A percentile compares a stretch with the other conserved stretches of the same genome.
These are phyloP conservation scores for Candida michaelii DNA, from an alignment of 805 yeast species.

Conservation along the genomic window DNA sequence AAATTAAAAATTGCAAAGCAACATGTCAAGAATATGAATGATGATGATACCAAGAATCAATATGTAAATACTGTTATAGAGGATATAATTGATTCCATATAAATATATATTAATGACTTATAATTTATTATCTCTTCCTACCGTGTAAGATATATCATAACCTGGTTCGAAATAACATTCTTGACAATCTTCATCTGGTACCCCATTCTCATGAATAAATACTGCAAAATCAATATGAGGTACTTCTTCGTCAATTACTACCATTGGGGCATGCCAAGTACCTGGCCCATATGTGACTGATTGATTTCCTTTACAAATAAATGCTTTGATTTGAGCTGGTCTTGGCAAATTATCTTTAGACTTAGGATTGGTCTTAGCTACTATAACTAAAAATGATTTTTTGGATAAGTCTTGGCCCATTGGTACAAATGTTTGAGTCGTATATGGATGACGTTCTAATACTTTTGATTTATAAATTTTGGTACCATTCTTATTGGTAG, in stretches of 20 bases:
- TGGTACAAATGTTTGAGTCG: conserved; percentile 90
- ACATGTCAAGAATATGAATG: conserved; percentile 13
- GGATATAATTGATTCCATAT: conserved; percentile 41
- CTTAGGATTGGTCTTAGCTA: conserved; percentile 53
- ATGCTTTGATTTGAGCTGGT: conserved; percentile 59
- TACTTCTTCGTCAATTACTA: conserved; percentile 63
- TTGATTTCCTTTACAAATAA: conserved; percentile 76
- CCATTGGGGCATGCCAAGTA: conserved; percentile 97
- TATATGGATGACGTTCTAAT: conserved; percentile 84
- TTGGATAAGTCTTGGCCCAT: conserved; percentile 61
- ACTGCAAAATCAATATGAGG: conserved; percentile 74
- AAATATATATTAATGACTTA: conserved; percentile 11
- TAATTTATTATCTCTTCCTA: conserved; percentile 15
- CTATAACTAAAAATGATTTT: conserved; percentile 73
- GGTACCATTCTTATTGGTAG: conserved; percentile 12
- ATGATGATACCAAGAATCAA: conserved; percentile 24
- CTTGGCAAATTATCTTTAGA: conserved; percentile 55
- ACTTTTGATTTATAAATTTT: conserved; percentile 57
- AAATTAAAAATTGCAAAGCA: conserved; percentile 38
- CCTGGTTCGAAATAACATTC: conserved; percentile 74
- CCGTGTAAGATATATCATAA: conserved; percentile 31
- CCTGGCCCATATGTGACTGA: conserved; percentile 86
- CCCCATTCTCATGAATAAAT: conserved; percentile 81
- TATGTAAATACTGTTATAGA: conserved; percentile 37
- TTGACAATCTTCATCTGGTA: conserved; percentile 75